A percentile compares a stretch with the other conserved stretches of the same genome.
phyloP scores from a whole-genome alignment of 2,329 filamentous ascomycete genomes.

The Fusarium oxysporum region DNA sequence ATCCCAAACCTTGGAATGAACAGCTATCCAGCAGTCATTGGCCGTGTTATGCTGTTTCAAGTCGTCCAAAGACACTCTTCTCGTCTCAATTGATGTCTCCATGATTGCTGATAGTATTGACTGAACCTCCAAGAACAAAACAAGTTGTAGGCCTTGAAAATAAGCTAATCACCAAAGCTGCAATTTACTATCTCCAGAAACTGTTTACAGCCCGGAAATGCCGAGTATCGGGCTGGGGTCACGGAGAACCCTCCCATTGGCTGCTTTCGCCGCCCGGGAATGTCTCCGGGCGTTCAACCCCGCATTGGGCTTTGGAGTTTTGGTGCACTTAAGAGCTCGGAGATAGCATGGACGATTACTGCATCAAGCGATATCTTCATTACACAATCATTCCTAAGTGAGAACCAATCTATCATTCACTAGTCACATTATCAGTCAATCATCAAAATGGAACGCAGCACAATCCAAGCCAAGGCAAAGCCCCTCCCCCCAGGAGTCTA shows the following conservation, averaged over 20 bases:
- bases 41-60: slow-evolving; percentile 60
- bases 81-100: slow-evolving; percentile 18
- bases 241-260: slow-evolving; percentile 24
- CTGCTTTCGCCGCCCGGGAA: background rate
- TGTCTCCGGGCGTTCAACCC: background rate
- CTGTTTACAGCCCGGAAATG: background rate
- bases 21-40: slow-evolving; percentile 73
- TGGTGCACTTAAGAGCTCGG: slow-evolving; percentile 10
- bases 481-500: slow-evolving; percentile 58
- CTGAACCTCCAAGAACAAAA: background rate
- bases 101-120: background rate
- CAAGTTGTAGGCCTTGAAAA: background rate
- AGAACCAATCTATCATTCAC: background rate
- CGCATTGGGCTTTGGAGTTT: background rate
- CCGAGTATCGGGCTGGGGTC: background rate
- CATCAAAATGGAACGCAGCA: slow-evolving; percentile 45
- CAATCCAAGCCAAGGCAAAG: slow-evolving; percentile 51
- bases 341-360: slow-evolving; percentile 9
- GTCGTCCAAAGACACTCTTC: slow-evolving; percentile 46
- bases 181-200: background rate
- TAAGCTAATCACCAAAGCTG: slow-evolving; percentile 14
- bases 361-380: background rate
- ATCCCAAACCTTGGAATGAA: slow-evolving; percentile 76
- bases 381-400: background rate
- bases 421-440: too few relatives aligned